Base-by-base conservation (phyloP, 495 filamentous ascomycete species). In the Aspergillus leporis region DNA sequence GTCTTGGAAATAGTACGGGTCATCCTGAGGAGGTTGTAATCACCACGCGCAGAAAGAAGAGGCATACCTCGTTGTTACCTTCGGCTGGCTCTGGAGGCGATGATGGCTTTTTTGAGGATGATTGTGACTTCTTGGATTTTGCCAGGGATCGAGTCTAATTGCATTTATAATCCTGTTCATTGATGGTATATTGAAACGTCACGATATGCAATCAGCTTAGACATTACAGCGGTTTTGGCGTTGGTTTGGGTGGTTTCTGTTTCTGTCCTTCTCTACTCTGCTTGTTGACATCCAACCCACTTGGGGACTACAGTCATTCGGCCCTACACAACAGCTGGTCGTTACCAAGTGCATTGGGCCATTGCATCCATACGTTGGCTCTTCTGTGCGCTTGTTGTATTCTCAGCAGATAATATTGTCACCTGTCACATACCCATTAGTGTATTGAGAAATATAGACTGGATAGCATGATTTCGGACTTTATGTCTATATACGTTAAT, bases 81-180 rank as follows among this genome's bases (percentile, higher is more conserved):
- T 75, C 40, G 54, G 53, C 56, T 47, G 56, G 59, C n/a, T 62
- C 32, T 18, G 81, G 80, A 23, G 83, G 85, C 16, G 89, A 87
- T 32, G 89, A 93, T 38, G 92, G 91, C 4, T 94, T 97, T 71
- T 97, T 97, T 65, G 92, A 97, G 70, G 91, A 97, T 67, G 92
- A 94, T 69, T 93, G 90, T 66, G 92, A 95, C 66, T 89, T 97
- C 56, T 78, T 97, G 63, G 92, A 96, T 75, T 96, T 92, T 83
- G 90, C 90, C 13, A 86, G 88, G 64, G 90, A 95, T 68, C 79
- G 90, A 65, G 90, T 93, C 36, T 93, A 77, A 85, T 60, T 40
- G 53, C 60, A 14, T 18, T 53, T 62, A 52, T 55, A 13, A 43
- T 41, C 46, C 30, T 50, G 51, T 28, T 48, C 41, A 67, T 52